Conservation (phyloP, 768 basidiomycete genomes). For the Galerina marginata region DNA sequence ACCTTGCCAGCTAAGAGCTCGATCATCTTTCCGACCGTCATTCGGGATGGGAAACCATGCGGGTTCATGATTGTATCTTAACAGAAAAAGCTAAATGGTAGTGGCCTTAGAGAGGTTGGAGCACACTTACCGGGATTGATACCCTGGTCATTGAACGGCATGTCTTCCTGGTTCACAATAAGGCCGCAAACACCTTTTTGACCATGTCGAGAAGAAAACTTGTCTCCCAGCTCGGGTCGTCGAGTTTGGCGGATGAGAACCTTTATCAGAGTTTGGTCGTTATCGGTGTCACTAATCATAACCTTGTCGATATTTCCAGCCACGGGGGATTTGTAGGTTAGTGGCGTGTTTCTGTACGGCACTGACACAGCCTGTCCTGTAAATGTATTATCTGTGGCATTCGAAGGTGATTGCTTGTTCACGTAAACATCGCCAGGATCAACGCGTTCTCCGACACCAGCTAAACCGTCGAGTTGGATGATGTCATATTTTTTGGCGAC, state of each 20-base stretch:
- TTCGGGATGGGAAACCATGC: constrained; percentile 98
- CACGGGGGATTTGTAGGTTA: constrained; percentile 93
- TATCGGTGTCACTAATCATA: constrained; percentile 95
- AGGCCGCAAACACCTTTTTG: constrained; percentile 99
- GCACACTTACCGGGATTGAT: constrained; percentile 78
- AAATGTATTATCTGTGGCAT: constrained; percentile 91
- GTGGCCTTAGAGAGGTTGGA: constrained; percentile 12
- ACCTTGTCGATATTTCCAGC: constrained; percentile 97
- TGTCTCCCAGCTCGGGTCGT: constrained; percentile 95
- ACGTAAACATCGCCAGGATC: constrained; percentile 94
- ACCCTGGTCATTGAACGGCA: constrained; percentile 99
- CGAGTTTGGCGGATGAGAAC: constrained; percentile 96
- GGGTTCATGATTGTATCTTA: constrained; percentile 99
- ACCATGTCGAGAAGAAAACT: constrained; percentile 97
- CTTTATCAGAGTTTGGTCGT: constrained; percentile 96
- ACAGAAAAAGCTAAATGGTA: constrained; percentile 18
- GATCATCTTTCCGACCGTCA: constrained; percentile 99
- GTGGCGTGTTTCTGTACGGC: constrained; percentile 90
- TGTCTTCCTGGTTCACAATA: constrained; percentile 98
- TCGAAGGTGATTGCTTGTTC: constrained; percentile 95
- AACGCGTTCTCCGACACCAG: constrained; percentile 93
- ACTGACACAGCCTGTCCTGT: constrained; percentile 83
- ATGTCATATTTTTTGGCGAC: constrained; percentile 87
- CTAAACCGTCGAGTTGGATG: constrained; percentile 91
- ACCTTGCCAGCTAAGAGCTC: constrained; percentile 96